Percentiles rank a stretch among this genome's conserved stretches.
Conservation (phyloP, 441 rosid genomes). For the Macaranga tanarius region DNA sequence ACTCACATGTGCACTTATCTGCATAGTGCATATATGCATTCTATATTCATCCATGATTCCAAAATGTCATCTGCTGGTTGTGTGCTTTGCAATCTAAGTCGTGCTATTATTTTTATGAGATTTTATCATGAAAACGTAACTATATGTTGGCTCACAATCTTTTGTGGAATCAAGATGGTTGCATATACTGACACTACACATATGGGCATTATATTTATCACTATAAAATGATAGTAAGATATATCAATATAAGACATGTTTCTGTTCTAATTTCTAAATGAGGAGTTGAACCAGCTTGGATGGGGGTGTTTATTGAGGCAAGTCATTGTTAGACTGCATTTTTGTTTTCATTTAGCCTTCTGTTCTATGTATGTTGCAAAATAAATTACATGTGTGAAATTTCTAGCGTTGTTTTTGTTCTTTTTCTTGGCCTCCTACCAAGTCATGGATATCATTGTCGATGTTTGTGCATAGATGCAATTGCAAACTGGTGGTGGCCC, state of each 20-base stretch:
- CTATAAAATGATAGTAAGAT: too few relatives aligned
- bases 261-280: too few relatives aligned
- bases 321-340: background rate
- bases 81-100: background rate
- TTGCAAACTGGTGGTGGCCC: slow-evolving; percentile 1
- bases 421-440: background rate
- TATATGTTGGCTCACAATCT: background rate
- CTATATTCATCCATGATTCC: slow-evolving; percentile 34
- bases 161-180: background rate
- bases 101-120: background rate
- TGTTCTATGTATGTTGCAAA: background rate
- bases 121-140: background rate
- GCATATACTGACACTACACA: background rate
- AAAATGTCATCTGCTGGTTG: slow-evolving; percentile 22
- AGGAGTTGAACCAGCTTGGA: slow-evolving; percentile 49
- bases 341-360: background rate
- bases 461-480: background rate
- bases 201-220: too few relatives aligned
- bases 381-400: slow-evolving; percentile 3
- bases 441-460: background rate
- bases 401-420: background rate
- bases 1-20: background rate
- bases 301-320: background rate
- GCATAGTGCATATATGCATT: background rate
- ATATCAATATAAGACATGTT: too few relatives aligned